Base-by-base conservation (phyloP, 371 early-diverging fungal species). In the Massospora cicadina region DNA sequence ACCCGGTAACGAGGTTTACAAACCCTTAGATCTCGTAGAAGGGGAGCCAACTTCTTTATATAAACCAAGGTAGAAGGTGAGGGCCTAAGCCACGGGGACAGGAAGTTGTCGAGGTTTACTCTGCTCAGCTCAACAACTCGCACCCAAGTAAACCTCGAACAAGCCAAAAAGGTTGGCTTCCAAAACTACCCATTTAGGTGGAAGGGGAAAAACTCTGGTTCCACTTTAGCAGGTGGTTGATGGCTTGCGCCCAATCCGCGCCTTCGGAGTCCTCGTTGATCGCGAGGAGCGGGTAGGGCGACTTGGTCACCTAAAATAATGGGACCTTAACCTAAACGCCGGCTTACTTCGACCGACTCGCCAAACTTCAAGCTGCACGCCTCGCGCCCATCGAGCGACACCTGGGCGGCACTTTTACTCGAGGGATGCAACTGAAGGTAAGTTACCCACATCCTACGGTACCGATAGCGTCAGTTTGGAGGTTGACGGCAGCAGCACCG, bases 401-500 rank as follows among this genome's bases (percentile, higher is more conserved):
- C 43, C 53, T 85, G 0, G 86, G 83, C 30, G 86, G 83, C 0
- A 80, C 79, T 25, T 76, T 77, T 17, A 85, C 81, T 33, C 81
- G 73, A 65, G 83, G 83, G 17, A 73, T 33, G 71, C 70, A 58
- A 66, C 67, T 30, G 58, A 53, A 58, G 68, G 74, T 13, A 60
- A 26, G 65, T 33, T 33, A n/a, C 23, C 21, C 55, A 12, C 24
- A 55, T n/a, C 12, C 12, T 12, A 29, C 17, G 53, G 29, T 75
- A 87, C 85, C 76, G 79, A 76, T 31, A 90, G 68, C 57, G 76
- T 75, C 33, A 86, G 76, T 21, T 70, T 75, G n/a, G 88, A 75
- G 67, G 75, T 75, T 5, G 90, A 77, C 58, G 96, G 98, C 33
- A 97, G 72, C 53, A 95, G 71, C 55, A 92, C 86, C 0, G 98